Percentiles rank a stretch among this genome's conserved stretches.
Evolutionary conservation across 768 basidiomycete species (phyloP).

Genomic region (Psilocybe azurescens): DNA sequence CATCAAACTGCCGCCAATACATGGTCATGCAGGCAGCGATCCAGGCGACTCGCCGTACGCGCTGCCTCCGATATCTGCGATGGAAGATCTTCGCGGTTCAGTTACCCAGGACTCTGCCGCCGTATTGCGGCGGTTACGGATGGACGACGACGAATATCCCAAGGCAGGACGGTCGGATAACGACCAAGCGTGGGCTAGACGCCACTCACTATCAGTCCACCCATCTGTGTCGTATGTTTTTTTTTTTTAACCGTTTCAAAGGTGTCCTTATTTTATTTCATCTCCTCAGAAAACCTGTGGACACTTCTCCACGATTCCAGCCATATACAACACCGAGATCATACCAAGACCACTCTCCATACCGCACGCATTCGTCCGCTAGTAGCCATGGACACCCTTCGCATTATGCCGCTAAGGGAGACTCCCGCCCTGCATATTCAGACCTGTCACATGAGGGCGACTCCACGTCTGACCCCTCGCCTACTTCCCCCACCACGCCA

Average conservation of each 20-base stretch:
- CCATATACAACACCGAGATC: conserved; percentile 32
- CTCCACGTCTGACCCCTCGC: conserved; percentile 57
- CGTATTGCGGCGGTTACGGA: conserved; percentile 66
- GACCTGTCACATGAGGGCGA: conserved; percentile 47
- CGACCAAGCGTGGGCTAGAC: conserved; percentile 40
- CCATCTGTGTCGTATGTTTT: conserved; percentile 25
- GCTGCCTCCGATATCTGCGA: conserved; percentile 69
- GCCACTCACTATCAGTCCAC: conserved; percentile 50
- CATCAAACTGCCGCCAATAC: conserved; percentile 49
- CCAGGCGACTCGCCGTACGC: conserved; percentile 50
- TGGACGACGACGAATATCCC: conserved; percentile 49
- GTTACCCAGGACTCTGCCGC: conserved; percentile 61
- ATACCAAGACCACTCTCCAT: conserved; percentile 28
- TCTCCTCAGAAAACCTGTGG: conserved; percentile 24
- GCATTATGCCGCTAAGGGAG: conserved; percentile 15
- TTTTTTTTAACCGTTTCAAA: conserved; percentile 1
- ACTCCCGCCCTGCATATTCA: conserved; percentile 26
- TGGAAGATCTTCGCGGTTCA: conserved; percentile 64
- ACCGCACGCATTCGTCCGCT: conserved; percentile 29
- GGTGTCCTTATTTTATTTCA: conserved; percentile 10
- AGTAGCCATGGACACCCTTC: conserved; percentile 9
- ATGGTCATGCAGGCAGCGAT: conserved; percentile 31
- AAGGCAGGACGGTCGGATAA: conserved; percentile 30
- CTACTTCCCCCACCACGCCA: conserved; percentile 60
- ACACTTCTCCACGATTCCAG: conserved; percentile 36